Conservation (phyloP, 345 rosid species). For the Eucalyptus guilfoylei region DNA sequence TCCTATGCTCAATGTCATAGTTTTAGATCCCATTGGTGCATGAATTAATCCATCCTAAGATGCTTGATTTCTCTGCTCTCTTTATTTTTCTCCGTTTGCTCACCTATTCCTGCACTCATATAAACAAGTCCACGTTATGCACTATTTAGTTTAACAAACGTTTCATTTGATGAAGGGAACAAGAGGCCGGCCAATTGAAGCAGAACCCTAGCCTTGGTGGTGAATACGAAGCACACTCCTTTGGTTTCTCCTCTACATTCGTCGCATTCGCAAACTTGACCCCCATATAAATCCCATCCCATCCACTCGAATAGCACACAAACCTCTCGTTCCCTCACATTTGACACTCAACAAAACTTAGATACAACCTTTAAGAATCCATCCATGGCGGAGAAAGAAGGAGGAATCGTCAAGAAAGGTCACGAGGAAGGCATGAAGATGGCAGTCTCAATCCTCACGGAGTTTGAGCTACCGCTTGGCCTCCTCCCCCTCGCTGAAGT, state of each 20-base stretch:
- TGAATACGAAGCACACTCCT: slow-evolving; percentile 6
- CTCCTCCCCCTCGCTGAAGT: slow-evolving; percentile 44
- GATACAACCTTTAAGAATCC: background rate
- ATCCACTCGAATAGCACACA: background rate
- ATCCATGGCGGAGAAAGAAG: slow-evolving; percentile 40
- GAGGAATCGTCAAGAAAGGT: slow-evolving; percentile 20
- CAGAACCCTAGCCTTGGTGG: background rate
- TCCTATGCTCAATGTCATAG: background rate
- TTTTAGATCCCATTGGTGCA: background rate
- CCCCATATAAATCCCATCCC: slow-evolving; percentile 2
- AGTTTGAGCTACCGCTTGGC: slow-evolving; percentile 40
- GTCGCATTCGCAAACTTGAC: background rate
- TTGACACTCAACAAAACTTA: background rate
- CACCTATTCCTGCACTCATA: background rate
- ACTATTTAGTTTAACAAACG: background rate
- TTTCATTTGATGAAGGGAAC: background rate
- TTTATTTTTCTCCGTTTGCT: background rate
- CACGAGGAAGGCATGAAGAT: slow-evolving; percentile 27
- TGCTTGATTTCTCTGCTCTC: background rate
- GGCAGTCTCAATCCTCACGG: slow-evolving; percentile 10
- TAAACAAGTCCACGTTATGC: background rate
- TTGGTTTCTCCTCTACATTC: slow-evolving; percentile 15
- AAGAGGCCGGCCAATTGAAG: background rate
- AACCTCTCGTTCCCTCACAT: background rate
- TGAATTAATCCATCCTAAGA: background rate